Percentiles rank a stretch among this genome's conserved stretches.
Conservation (phyloP, 176 grass and related monocot genomes). For the Bolboschoenus planiculmis region DNA sequence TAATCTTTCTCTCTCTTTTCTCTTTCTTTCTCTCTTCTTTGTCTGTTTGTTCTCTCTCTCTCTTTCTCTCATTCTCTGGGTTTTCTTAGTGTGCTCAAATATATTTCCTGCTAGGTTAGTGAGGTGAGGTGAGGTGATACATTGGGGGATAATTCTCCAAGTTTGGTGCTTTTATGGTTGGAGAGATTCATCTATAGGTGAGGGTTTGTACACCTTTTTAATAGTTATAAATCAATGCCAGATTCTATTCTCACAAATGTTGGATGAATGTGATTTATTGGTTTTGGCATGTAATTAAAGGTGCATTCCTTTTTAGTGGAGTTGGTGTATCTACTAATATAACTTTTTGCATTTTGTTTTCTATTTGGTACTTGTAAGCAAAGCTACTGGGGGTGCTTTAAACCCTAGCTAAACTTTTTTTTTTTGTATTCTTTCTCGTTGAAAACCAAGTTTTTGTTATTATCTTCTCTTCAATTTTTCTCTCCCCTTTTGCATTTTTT, state of each 20-base stretch:
- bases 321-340: constrained; percentile 12
- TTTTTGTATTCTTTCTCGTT: neutral
- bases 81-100: neutral
- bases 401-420: constrained; percentile 3
- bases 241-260: neutral
- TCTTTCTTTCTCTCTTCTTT: neutral
- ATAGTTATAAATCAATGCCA: neutral
- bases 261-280: neutral
- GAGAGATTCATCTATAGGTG: constrained; percentile 3
- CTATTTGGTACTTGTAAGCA: neutral
- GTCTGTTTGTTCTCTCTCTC: constrained; percentile 15
- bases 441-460: neutral
- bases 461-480: neutral
- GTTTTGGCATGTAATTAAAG: constrained; percentile 2
- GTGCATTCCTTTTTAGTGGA: constrained; percentile 18
- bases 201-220: neutral
- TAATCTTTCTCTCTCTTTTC: neutral
- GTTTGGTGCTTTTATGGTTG: constrained; percentile 15
- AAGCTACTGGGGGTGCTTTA: neutral
- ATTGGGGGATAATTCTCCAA: neutral
- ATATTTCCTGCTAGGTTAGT: neutral
- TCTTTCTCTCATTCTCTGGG: constrained; percentile 1
- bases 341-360: constrained; percentile 9
- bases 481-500: neutral
- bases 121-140: neutral